Evolutionary conservation across 495 filamentous ascomycete species (phyloP), one percentile per base, ranked within the genome.

Genomic region (Emericellopsis terricola): DNA sequence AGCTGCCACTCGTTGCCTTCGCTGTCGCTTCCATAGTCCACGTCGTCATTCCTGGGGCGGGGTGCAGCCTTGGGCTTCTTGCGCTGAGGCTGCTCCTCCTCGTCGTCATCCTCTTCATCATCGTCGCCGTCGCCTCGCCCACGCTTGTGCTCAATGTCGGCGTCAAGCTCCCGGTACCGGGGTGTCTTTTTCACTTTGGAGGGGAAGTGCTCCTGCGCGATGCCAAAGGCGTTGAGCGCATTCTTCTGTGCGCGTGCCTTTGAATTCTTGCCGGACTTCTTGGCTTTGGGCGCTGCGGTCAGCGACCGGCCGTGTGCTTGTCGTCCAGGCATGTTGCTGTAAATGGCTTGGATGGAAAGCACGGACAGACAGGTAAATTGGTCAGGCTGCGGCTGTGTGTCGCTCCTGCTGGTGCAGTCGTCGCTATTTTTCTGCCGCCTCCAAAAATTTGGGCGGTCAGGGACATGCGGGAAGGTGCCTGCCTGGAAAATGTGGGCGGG

Each of bases 1-100:
- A 91, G 50, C 41, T 65, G 77, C 89, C 89, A 97, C 44, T 81
- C 67, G 52, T 89, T 78, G 14, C 84, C 86, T 40, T 93, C 83
- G 35, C 77, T 81, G 46, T 94, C 87, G 36, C 74, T 82, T 2
- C 82, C 81, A 20, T 60, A 64, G 39, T 66, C 68, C 8, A 57
- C 57, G 14, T 57, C 56, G 33, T 55, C 49, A 20, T 59, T 57
- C 18, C 54, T 56, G 40, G 66, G 52, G 38, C 58, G 55, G 36
- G 59, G 59, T 46, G 55, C 39, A 2, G 46, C 53, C 24, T 58
- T 58, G n/a, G 46, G 48, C 45, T 49, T 45, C 39, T 68, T 69
- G 27, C 56, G 57, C 19, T 48, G 48, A 3, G 50, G 51, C 5
- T 63, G 60, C 4, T 70, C 66, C 3, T 71, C 67, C 2, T 69